Evolutionary conservation across 352 stramenopile genomes (phyloP).

Genomic region (Globisporangium alternatum): DNA sequence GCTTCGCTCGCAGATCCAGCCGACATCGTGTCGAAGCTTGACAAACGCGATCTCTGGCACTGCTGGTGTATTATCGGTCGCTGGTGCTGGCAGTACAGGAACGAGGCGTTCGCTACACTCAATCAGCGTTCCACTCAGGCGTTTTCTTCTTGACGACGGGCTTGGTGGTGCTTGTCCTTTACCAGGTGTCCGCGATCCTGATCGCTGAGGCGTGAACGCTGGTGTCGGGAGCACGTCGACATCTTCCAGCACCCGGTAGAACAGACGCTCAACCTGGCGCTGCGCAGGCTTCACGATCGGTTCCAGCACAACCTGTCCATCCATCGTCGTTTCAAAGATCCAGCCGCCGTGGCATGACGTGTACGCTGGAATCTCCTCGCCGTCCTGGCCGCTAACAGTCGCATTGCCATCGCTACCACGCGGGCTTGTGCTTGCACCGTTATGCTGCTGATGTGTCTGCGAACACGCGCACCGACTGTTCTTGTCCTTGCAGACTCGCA

Average conservation of each 20-base stretch:
- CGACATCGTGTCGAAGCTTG: conserved; percentile 77
- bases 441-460: conserved; percentile 33
- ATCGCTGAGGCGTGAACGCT: conserved; percentile 11
- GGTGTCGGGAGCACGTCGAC: conserved; percentile 66
- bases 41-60: conserved; percentile 61
- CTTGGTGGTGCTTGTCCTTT: conserved; percentile 21
- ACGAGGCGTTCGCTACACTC: conserved; percentile 81
- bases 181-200: not conserved
- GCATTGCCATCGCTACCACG: not conserved
- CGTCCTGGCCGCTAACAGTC: not conserved
- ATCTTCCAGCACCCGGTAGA: conserved; percentile 75
- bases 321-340: conserved; percentile 87
- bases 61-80: not conserved
- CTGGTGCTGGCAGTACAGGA: conserved; percentile 21
- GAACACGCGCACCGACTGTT: conserved; percentile 58
- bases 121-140: conserved; percentile 65
- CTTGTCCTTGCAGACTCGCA: conserved; percentile 79
- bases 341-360: conserved; percentile 65
- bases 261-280: conserved; percentile 71
- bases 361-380: conserved; percentile 15
- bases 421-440: not conserved
- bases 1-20: conserved; percentile 75
- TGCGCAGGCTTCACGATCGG: conserved; percentile 54
- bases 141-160: conserved; percentile 44
- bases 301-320: conserved; percentile 74